Evolutionary conservation across 116 monocot species (phyloP).

Genomic region (Dioscorea cayenensis): DNA sequence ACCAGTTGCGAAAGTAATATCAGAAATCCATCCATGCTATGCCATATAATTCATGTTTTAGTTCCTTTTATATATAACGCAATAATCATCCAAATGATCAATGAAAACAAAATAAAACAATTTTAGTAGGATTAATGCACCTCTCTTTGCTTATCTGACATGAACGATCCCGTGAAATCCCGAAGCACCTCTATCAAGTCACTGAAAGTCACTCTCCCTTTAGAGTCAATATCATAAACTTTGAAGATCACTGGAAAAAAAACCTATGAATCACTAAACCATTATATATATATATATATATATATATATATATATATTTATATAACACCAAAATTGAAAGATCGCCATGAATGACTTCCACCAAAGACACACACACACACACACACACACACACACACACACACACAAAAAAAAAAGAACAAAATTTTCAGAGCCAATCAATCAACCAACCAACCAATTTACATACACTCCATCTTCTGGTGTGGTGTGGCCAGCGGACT

Average conservation of each 20-base stretch:
- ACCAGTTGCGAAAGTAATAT: too few relatives aligned
- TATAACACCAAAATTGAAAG: neutral
- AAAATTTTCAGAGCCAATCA: neutral
- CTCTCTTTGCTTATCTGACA: conserved; percentile 67
- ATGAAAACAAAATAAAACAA: neutral
- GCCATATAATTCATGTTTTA: too few relatives aligned
- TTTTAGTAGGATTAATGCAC: conserved; percentile 8
- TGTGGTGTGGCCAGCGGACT: conserved; percentile 33
- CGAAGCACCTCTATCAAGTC: conserved; percentile 56
- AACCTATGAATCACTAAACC: neutral
- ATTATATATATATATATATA: neutral
- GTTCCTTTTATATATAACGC: too few relatives aligned
- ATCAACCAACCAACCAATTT: neutral
- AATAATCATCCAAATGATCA: too few relatives aligned
- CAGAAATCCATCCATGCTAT: too few relatives aligned
- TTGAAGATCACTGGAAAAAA: conserved; percentile 51
- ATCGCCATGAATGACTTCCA: too few relatives aligned
- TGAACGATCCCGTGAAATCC: conserved; percentile 64
- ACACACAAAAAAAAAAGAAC: neutral
- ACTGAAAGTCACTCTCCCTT: conserved; percentile 57
- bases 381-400: neutral
- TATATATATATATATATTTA: neutral
- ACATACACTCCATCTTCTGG: conserved; percentile 60
- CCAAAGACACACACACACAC: neutral
- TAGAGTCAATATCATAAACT: conserved; percentile 56